Base-by-base conservation (phyloP, 129 eudicot genomes). In the Centaurea solstitialis region DNA sequence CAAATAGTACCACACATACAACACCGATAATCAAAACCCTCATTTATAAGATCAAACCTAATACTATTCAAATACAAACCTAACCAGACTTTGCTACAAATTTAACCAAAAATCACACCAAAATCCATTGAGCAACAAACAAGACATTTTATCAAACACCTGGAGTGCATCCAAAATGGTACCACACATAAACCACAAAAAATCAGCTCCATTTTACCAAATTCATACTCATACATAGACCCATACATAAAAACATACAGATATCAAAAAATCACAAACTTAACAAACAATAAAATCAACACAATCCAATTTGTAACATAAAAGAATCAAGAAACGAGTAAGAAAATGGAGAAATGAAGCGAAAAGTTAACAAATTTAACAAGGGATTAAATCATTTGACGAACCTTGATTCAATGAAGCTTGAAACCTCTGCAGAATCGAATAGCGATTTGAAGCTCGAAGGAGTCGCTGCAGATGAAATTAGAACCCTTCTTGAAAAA, bases 391-490 rank as follows among this genome's bases (percentile, higher is more conserved):
- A 67, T 67, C 41, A 68, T 43, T 76, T 17, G 10, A 82, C 77
- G 37, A 38, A 82, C 86, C 81, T 11, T 82, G 72, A 69, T 82
- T 69, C 3, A 13, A 81, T 23, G 76, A 70, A 79, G 24, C 41
- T 35, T 68, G 82, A 79, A 45, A 35, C 50, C 50, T 75, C 50
- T 68, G 37, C 41, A 68, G 76, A 50, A 69, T 78, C 76, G 30
- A 80, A 0, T 22, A 41, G 80, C 24, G 68, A 66, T 68, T 76
- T 37, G 72, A 57, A 82, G 80, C 78, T 64, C 26, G 24, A 64
- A 80, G 73, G 72, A 41, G 22, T 82, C 72, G 85, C 85, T 81
- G 85, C 85, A 72, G 39, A 26, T 68, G 85, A 82, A 81, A 76
- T 11, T 28, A 26, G 43, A 75, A 37, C 53, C 43, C 38, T 21